Base-by-base conservation (phyloP, 2,329 filamentous ascomycete genomes). In the Trichoderma sp. region DNA sequence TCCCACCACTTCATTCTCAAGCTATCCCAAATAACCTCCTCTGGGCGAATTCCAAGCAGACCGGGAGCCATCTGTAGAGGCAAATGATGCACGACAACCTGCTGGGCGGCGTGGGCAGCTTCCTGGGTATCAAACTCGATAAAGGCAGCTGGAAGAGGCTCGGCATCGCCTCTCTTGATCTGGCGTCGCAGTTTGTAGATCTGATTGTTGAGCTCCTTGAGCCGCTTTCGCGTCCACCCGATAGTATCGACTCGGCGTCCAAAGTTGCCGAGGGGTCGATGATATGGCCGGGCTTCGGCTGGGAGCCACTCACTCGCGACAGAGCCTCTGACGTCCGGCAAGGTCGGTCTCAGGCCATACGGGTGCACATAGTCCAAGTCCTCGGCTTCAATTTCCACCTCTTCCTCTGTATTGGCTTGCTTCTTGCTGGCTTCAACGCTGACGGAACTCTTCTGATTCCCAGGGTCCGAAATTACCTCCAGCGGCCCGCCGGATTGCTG, bases 161-260 rank as follows among this genome's bases (percentile, higher is more conserved):
- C 84, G 52, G 82, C 86, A 45, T 90, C 83, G 34, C 92, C 88
- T 67, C 90, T 83, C 0, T 90, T 89, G 60, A 90, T 88, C 51
- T 96, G 85, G 56, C 88, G 87, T 68, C 89, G 85, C 60, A 97
- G 86, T 76, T 96, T 90, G 67, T 71, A 76, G 34, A 81, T 80
- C 17, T 78, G 74, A 0, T 73, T 67, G 54, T 79, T 80, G 15
- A 81, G 71, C 2, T 78, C 73, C 28, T 76, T 75, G 2, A 81
- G 71, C 4, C 78, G 72, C 1, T 83, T 81, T 59, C 95, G 90
- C 68, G 88, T 90, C 90, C 91, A 97, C 68, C 94, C 88, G 76
- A 99, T 97, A 0, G 93, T 95, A 78, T 99, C 95, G 17, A 97
- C 93, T 76, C 96, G 95, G 74, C 92, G 89, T 70, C 93, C 91